Base-by-base conservation (phyloP, 2,329 filamentous ascomycete genomes). In the Aspergillus intermedius region DNA sequence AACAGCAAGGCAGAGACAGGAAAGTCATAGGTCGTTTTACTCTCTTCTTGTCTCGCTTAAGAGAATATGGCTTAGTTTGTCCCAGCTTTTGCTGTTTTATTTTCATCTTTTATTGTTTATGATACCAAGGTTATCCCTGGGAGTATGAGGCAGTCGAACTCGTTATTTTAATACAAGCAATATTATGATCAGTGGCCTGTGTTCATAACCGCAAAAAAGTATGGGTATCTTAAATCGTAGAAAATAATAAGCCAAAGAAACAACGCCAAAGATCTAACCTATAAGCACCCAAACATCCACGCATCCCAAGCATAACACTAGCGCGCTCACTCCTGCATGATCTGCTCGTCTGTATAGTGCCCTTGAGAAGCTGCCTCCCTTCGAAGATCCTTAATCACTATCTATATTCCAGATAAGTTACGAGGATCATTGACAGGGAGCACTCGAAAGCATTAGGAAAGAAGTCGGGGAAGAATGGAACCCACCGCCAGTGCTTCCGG, bases 401-500 rank as follows among this genome's bases (percentile, higher is more conserved):
- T 66, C 74, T 74, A 47, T 15, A 48, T 35, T 19, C 3, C 45
- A 41, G 34, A 48, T 50, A 42, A 42, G 25, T 23, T 41, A 13
- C 19, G 15, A 23, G 34, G 34, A 35, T 4, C n/a, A 35, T 17
- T n/a, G n/a, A 8, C 17, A 3, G 12, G n/a, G 34, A 9, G n/a
- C n/a, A 3, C n/a, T 37, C 3, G 8, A 10, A 17, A 37, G 34
- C 32, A 47, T 4, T 12, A 21, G 15, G 35, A 21, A n/a, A 46
- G 37, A 34, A 32, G 9, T 6, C 15, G 34, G 15, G 17, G 21
- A 44, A 37, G 5, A 12, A 12, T 30, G 25, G 15, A 53, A 74
- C 88, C 64, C 78, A 97, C 93, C 21, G 91, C 91, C 28, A 98
- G 76, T 1, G 91, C 93, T 67, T 97, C 91, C 0, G 93, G 93